Evolutionary conservation across 352 stramenopile genomes (phyloP), one percentile per base, ranked within the genome.

Genomic region (Globisporangium nagaii): DNA sequence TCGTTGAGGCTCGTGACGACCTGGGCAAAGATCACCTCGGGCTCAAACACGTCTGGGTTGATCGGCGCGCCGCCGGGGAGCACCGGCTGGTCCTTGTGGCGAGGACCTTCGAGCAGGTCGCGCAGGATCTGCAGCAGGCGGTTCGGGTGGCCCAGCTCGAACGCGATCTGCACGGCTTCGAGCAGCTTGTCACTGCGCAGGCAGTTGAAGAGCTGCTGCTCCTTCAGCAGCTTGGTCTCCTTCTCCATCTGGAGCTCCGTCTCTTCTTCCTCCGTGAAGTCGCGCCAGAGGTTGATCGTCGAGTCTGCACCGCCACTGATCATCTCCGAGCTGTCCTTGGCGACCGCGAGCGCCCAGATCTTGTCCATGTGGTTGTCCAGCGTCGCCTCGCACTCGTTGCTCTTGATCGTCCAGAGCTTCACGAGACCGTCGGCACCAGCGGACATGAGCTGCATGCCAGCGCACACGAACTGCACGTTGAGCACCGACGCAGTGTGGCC

Each of bases 371-470:
- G 96, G 7, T 93, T 88, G 71, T 99, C 96, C 44, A 99, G 70
- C 9, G 96, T 99, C 17, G 83, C 85, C 59, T 98, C 93, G 64
- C 96, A 99, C 70, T 99, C 96, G 70, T 98, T 98, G 47, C 86
- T 98, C 51, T 96, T 87, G 66, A 99, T 98, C 9, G 94, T 99
- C 96, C 97, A 99, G 20, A 99, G 71, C 73, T 98, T 98, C 2
- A 99, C 67, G 28, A 99, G 81, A 0, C 97, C 97, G 65, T 99
- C 96, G 22, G 96, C 96, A 52, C 93, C 96, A 2, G 88, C 88
- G 27, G 95, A 98, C 20, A 99, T 47, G 22, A 99, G 64, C 75
- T 99, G 90, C 72, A 95, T 90, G 27, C 92, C 90, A 2, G 78
- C 73, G 55, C 82, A 95, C 20, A 95, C 70, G 47, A 96, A 98